Percentiles rank a stretch among this genome's conserved stretches.
phyloP scores from a whole-genome alignment of 1,284 basidiomycete genomes.

The Salmacisia buchloeana region DNA sequence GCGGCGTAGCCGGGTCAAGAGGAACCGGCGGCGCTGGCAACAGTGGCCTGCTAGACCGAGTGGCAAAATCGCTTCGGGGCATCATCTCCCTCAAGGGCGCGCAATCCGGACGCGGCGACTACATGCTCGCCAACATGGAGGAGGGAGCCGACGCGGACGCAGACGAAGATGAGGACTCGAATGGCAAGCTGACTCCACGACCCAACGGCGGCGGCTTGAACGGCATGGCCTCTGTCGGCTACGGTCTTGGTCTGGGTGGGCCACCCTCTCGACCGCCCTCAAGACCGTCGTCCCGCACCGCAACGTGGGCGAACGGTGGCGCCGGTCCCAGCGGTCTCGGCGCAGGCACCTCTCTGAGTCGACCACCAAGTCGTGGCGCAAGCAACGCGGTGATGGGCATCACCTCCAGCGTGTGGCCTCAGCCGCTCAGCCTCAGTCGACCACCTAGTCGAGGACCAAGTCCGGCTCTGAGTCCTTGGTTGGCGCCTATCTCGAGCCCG shows the following conservation, averaged over 20 bases:
- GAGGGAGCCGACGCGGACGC: slow-evolving; percentile 24
- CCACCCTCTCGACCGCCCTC: not conserved
- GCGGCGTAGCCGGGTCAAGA: not conserved
- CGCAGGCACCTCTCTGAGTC: not conserved
- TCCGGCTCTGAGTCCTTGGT: too few species aligned
- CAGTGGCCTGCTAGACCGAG: not conserved
- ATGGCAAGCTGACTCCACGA: not conserved
- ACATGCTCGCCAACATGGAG: slow-evolving; percentile 41
- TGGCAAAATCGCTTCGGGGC: not conserved
- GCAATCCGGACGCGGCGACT: slow-evolving; percentile 28
- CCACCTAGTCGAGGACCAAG: not conserved
- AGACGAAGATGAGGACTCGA: not conserved
- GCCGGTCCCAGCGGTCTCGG: not conserved
- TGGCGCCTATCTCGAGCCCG: too few species aligned
- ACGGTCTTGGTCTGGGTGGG: not conserved
- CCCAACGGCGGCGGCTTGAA: not conserved
- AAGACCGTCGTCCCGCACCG: not conserved
- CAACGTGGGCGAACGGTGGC: not conserved
- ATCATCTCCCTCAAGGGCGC: slow-evolving; percentile 2
- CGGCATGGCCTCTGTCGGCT: not conserved
- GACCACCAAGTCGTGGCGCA: not conserved
- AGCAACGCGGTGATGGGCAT: not conserved
- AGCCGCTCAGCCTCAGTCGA: not conserved
- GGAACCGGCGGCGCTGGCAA: slow-evolving; percentile 12
- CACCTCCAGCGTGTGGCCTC: not conserved